Evolutionary conservation across 2,329 filamentous ascomycete species (phyloP).

Genomic region (Aspergillus pseudonomiae): DNA sequence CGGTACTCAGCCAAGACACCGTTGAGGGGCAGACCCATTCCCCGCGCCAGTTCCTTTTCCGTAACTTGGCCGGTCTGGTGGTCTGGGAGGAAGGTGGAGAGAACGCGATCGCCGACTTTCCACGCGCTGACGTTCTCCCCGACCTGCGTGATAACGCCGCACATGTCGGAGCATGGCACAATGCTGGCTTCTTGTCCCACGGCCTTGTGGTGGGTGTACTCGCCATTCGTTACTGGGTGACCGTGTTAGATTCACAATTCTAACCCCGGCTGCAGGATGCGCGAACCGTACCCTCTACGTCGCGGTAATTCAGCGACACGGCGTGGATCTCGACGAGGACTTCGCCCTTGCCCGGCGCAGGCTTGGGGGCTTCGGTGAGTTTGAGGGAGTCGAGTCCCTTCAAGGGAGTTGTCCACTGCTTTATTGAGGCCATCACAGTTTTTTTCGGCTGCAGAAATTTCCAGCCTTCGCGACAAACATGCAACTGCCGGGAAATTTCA

Average conservation of each 20-base stretch:
- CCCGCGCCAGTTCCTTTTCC: slow-evolving; percentile 57
- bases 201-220: slow-evolving; percentile 67
- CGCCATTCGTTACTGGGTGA: slow-evolving; percentile 62
- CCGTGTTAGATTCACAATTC: background rate
- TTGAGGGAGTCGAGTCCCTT: slow-evolving; percentile 60
- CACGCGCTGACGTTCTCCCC: slow-evolving; percentile 53
- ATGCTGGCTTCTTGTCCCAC: slow-evolving; percentile 47
- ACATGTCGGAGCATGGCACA: slow-evolving; percentile 72
- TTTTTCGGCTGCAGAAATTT: background rate
- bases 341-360: slow-evolving; percentile 54
- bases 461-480: accelerated
- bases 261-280: background rate
- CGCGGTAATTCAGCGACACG: slow-evolving; percentile 59
- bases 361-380: slow-evolving; percentile 49
- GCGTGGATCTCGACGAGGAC: slow-evolving; percentile 56
- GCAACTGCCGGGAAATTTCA: background rate
- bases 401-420: slow-evolving; percentile 59
- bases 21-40: slow-evolving; percentile 62
- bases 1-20: slow-evolving; percentile 50
- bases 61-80: slow-evolving; percentile 62
- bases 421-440: slow-evolving; percentile 16
- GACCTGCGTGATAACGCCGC: slow-evolving; percentile 60
- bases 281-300: slow-evolving; percentile 43
- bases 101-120: slow-evolving; percentile 65
- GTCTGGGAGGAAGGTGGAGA: slow-evolving; percentile 62